These are phyloP conservation scores for Malus hybrid DNA, from an alignment of 331 rosid genomes.

Conservation along the genomic window DNA sequence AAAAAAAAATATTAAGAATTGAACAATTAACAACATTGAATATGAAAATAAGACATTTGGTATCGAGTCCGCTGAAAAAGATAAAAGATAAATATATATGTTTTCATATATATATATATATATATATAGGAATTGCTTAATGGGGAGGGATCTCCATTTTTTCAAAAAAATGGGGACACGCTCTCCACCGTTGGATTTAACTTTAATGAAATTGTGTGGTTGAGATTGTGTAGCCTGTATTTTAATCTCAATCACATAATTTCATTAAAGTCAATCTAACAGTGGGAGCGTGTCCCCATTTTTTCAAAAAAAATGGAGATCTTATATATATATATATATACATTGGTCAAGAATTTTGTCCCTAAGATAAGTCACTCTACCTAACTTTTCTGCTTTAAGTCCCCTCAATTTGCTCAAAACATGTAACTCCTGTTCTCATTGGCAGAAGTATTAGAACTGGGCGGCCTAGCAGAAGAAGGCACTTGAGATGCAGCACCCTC, in stretches of 20 bases:
- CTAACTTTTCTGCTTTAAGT: constrained; percentile 49
- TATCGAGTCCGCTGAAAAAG: background rate
- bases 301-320: no score
- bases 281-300: no score
- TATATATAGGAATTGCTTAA: no score
- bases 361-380: constrained; percentile 47
- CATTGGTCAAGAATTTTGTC: constrained; percentile 49
- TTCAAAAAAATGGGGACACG: no score
- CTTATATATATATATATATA: no score
- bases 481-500: background rate
- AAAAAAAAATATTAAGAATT: background rate
- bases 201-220: no score
- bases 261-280: no score
- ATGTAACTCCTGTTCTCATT: constrained; percentile 42
- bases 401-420: constrained; percentile 27
- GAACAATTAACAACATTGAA: background rate
- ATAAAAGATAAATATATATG: background rate
- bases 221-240: no score
- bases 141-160: no score
- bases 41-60: background rate
- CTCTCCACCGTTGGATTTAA: no score
- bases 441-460: background rate
- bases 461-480: background rate
- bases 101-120: background rate
- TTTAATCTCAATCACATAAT: no score